phyloP scores from a whole-genome alignment of 2,329 filamentous ascomycete species.

The Fusarium sp. region DNA sequence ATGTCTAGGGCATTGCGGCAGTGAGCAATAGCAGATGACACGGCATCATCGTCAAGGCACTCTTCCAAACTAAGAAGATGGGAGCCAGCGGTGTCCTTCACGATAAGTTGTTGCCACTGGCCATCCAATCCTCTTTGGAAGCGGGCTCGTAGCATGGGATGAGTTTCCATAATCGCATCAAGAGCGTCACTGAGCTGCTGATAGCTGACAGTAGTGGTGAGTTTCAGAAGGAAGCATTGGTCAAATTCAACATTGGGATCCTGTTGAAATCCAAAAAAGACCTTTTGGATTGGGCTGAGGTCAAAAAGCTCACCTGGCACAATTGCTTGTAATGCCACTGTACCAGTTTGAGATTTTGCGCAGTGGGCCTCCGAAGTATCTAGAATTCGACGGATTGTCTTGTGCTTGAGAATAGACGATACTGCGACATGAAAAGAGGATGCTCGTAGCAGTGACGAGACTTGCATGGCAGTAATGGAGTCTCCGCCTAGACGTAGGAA shows the following conservation, averaged over 20 bases:
- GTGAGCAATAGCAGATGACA: not conserved
- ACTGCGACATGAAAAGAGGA: not conserved
- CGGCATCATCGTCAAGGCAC: not conserved
- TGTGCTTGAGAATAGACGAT: constrained; percentile 3
- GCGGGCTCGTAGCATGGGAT: constrained; percentile 3
- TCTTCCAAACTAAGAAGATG: not conserved
- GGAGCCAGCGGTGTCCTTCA: not conserved
- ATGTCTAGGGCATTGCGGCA: constrained; percentile 2
- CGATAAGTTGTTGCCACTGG: not conserved
- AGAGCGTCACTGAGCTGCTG: not conserved
- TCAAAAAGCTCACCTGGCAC: not conserved
- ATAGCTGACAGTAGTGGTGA: not conserved
- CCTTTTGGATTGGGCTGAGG: constrained; percentile 12
- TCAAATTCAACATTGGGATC: constrained; percentile 13
- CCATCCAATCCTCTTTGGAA: not conserved
- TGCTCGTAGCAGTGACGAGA: not conserved
- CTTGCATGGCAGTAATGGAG: constrained; percentile 16
- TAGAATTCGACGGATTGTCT: constrained; percentile 12
- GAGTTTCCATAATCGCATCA: not conserved
- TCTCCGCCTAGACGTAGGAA: constrained; percentile 15
- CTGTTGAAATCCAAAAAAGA: constrained; percentile 4
- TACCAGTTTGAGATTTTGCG: no score
- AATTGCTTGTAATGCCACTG: no score
- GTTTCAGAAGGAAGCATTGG: constrained; percentile 7
- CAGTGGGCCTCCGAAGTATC: not conserved